A percentile compares a stretch with the other conserved stretches of the same genome.
These are phyloP conservation scores for Tolypocladium endophyticum DNA, from an alignment of 2,329 filamentous ascomycete species.

Conservation along the genomic window DNA sequence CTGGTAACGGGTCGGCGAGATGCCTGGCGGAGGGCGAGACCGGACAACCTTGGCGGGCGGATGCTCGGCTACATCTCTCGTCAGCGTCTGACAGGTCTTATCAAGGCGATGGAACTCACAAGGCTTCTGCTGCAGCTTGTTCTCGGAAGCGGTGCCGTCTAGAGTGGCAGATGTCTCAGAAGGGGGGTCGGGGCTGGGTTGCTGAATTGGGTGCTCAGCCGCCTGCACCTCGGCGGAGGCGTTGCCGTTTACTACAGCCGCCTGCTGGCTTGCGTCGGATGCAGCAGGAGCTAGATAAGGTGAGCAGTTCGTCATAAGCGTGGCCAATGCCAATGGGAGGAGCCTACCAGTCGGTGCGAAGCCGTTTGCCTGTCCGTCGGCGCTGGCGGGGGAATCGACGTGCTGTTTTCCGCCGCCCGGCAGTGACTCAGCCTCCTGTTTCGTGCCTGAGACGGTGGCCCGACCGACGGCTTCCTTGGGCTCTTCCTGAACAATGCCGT, in stretches of 20 bases:
- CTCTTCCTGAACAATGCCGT: neutral
- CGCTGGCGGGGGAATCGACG: neutral
- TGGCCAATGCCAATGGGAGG: neutral
- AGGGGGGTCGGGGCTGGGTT: neutral
- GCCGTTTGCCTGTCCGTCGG: neutral
- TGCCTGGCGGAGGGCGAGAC: slow-evolving; percentile 17
- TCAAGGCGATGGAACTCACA: slow-evolving; percentile 4
- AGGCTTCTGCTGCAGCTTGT: slow-evolving; percentile 3
- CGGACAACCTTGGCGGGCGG: slow-evolving; percentile 7
- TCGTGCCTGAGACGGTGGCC: neutral
- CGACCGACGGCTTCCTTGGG: neutral
- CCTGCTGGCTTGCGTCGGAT: neutral
- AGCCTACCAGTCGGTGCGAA: slow-evolving; percentile 1
- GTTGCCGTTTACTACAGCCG: neutral
- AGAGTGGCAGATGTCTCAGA: slow-evolving; percentile 2
- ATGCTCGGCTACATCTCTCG: slow-evolving; percentile 7
- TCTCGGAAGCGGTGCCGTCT: slow-evolving; percentile 2
- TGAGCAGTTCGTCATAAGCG: neutral
- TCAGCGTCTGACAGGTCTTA: neutral
- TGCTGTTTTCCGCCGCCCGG: neutral
- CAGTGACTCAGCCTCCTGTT: neutral
- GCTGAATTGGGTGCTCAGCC: neutral
- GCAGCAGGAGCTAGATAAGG: neutral
- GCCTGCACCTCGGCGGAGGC: neutral
- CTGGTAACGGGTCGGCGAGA: slow-evolving; percentile 27